Evolutionary conservation across 202 grass and related monocot genomes (phyloP), one percentile per base, ranked within the genome.

Genomic region (Alloteropsis angusta): DNA sequence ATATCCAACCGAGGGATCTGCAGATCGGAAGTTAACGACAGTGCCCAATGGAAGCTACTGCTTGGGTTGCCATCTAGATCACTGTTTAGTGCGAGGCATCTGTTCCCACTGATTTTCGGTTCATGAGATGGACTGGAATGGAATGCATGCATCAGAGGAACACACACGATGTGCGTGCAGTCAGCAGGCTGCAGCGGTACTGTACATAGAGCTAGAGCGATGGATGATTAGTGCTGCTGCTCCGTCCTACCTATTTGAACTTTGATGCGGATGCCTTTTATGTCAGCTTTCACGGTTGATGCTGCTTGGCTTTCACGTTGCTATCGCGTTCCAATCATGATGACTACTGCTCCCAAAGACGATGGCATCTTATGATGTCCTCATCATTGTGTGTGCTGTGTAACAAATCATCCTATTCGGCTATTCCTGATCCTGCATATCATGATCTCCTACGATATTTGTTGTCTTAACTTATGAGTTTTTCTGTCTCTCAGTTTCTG

Each of bases 351-450:
- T 60, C 35, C 58, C 71, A 15, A 42, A 39, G 6, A 49, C 3
- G 47, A 82, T 15, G 59, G n/a, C 45, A 36, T 25, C 67, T 71
- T 35, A 87, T 78, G 65, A 77, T 77, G 85, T 25, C 73, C 65
- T 72, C 85, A 50, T 87, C 85, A 59, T 78, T 57, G 61, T 66
- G 6, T 25, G 39, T 41, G 54, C 11, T 58, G 11, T 5, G 11
- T 15, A 18, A n/a, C 45, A 41, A 42, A 62, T 37, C 15, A 37
- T 21, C 65, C 65, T n/a, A n/a, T n/a, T n/a, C n/a, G n/a, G n/a
- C n/a, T 78, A 66, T 66, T 78, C 39, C 13, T 72, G 59, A 58
- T 78, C 57, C 13, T 47, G 46, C 32, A 39, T 62, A 58, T 60
- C 30, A 18, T 61, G 35, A 77, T 55, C 34, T 34, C 13, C 1